A percentile compares a stretch with the other conserved stretches of the same genome.
These are phyloP conservation scores for Tephrocybe sp. DNA, from an alignment of 768 basidiomycete species.

Conservation along the genomic window DNA sequence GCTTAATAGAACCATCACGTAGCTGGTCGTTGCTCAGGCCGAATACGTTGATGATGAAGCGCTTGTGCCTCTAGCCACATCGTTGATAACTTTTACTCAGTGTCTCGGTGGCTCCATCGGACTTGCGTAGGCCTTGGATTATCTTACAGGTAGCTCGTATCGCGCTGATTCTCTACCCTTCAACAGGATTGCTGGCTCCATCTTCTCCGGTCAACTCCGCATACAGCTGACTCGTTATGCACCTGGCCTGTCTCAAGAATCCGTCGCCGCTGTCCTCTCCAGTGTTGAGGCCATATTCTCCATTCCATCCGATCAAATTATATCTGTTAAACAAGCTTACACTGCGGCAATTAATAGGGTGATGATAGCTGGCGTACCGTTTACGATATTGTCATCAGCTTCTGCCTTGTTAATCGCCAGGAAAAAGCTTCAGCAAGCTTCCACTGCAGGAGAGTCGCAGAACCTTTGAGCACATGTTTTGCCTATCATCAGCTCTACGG, in stretches of 20 bases:
- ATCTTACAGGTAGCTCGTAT: not conserved
- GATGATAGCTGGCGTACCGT: conserved; percentile 5
- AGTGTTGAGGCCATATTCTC: conserved; percentile 10
- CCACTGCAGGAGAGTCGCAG: not conserved
- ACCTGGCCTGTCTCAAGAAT: not conserved
- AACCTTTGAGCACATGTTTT: too few relatives aligned
- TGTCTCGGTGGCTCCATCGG: conserved; percentile 10
- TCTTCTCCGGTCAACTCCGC: conserved; percentile 11
- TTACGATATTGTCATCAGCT: not conserved
- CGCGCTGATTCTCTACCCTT: not conserved
- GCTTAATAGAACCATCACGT: not conserved
- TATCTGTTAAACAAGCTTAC: not conserved
- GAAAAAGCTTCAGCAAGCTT: not conserved
- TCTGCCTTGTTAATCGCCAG: conserved; percentile 1
- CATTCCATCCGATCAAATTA: conserved; percentile 3
- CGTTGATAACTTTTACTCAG: conserved; percentile 18
- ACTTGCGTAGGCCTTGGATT: conserved; percentile 9
- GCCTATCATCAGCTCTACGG: too few relatives aligned
- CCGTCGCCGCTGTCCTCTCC: conserved; percentile 1
- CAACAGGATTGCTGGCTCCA: conserved; percentile 5
- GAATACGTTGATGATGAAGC: conserved; percentile 20
- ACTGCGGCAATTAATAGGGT: conserved; percentile 3
- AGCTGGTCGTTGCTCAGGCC: conserved; percentile 21
- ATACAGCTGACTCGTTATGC: not conserved
- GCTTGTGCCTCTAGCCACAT: conserved; percentile 22